These are phyloP conservation scores for Comarum palustre DNA, from an alignment of 306 rosid genomes.

Conservation along the genomic window DNA sequence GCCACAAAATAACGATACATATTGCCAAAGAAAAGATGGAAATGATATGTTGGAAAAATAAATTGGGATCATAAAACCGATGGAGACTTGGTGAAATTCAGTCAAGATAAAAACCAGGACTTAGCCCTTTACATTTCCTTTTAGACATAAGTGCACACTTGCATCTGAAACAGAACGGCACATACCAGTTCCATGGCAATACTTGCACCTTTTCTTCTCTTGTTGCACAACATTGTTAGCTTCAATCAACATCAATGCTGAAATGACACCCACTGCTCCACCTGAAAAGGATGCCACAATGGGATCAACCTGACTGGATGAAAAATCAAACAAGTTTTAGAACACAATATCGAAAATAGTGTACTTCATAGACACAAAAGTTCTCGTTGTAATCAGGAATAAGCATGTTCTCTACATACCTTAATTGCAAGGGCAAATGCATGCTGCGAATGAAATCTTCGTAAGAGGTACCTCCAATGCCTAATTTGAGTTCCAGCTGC, in stretches of 20 bases:
- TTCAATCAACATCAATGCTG: conserved; percentile 87
- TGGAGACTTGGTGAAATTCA: too few species aligned
- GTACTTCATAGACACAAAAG: conserved; percentile 10
- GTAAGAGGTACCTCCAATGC: conserved; percentile 87
- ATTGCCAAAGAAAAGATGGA: neutral
- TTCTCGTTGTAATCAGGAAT: neutral
- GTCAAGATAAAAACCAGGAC: neutral
- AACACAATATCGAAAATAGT: conserved; percentile 21
- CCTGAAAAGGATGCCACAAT: conserved; percentile 97
- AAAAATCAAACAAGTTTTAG: conserved; percentile 28
- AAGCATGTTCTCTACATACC: conserved; percentile 38
- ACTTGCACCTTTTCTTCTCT: conserved; percentile 90
- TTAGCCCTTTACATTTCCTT: neutral
- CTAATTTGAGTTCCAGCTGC: conserved; percentile 93
- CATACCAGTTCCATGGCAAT: conserved; percentile 86
- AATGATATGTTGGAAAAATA: neutral
- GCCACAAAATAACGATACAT: conserved; percentile 37
- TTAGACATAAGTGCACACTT: neutral
- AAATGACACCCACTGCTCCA: conserved; percentile 93
- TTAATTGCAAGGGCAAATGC: conserved; percentile 86
- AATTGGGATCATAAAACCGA: neutral
- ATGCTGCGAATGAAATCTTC: conserved; percentile 86
- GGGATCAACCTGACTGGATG: conserved; percentile 89
- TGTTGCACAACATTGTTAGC: conserved; percentile 88
- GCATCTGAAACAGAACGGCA: neutral